Evolutionary conservation across 2,329 filamentous ascomycete genomes (phyloP), one percentile per base, ranked within the genome.

Genomic region (Cercospora sp.): DNA sequence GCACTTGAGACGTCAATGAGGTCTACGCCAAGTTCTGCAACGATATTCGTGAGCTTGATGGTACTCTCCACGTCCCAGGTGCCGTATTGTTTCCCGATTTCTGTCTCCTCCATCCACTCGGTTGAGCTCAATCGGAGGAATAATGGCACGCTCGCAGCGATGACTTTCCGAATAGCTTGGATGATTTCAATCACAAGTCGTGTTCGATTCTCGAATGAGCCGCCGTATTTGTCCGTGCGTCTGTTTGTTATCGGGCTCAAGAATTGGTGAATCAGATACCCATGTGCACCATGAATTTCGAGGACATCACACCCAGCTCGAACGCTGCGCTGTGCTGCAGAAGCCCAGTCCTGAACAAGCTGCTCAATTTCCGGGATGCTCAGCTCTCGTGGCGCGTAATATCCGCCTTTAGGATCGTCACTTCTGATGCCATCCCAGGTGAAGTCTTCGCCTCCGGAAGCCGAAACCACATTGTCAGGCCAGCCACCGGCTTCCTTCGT

Each of bases 1-100:
- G 89, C 92, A 1, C 89, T 90, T 73, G 89, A 92, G 64, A 96
- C 87, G 78, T 97, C 94, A 18, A 97, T 84, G n/a, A 96, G 82
- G 78, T 97, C 94, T 53, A 97, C 85, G 31, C 93, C 94, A 10
- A 86, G 83, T 0, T 85, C 86, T 0, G 91, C 89, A 0, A 97
- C 85, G n/a, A 90, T 82, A 77, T 83, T 77, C 0, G 91, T 88
- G 1, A 95, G 84, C 55, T 82, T 81, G 28, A 88, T 83, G 0
- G 87, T 88, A 64, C 93, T 85, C 12, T 88, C 84, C 1, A 89
- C 73, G 0, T 85, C 89, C 91, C 91, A 95, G 74, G 84, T 87
- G 70, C 88, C 85, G 10, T 83, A 79, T n/a, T 82, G 74, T 59
- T 82, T 83, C 12, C 73, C 75, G 7, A 83, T 80, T 0, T 83